These are phyloP conservation scores for Podospora tetraspora DNA, from an alignment of 495 filamentous ascomycete genomes.

Conservation along the genomic window DNA sequence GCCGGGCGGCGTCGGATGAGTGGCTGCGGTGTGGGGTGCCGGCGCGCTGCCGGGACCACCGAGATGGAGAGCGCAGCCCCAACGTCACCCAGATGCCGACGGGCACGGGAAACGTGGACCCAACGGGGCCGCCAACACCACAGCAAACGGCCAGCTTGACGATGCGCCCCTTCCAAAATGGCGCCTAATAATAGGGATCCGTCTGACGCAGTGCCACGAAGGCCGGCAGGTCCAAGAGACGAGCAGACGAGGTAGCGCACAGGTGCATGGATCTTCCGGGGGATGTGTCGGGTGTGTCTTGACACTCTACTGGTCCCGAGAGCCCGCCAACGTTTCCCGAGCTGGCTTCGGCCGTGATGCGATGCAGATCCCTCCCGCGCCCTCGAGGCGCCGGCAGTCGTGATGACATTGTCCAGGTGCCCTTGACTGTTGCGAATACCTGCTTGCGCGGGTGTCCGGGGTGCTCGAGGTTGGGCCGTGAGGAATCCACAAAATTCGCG, in stretches of 20 bases:
- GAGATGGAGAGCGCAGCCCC: slow-evolving; percentile 25
- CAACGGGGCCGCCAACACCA: slow-evolving; percentile 23
- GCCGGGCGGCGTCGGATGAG: slow-evolving; percentile 13
- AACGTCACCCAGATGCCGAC: slow-evolving; percentile 12
- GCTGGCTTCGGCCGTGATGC: slow-evolving; percentile 17
- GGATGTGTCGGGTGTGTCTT: slow-evolving; percentile 21
- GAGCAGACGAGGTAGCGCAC: slow-evolving; percentile 8
- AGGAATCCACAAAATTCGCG: background rate
- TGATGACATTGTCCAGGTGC: slow-evolving; percentile 1
- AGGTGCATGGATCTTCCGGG: slow-evolving; percentile 25
- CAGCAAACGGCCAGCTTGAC: slow-evolving; percentile 12
- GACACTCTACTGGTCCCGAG: slow-evolving; percentile 14
- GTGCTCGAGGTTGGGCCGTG: background rate
- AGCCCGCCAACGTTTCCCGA: slow-evolving; percentile 17
- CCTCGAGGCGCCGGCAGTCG: background rate
- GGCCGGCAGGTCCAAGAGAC: slow-evolving; percentile 14
- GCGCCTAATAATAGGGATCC: slow-evolving; percentile 29
- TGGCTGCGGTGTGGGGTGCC: slow-evolving; percentile 7
- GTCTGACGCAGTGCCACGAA: slow-evolving; percentile 33
- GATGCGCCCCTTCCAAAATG: slow-evolving; percentile 14
- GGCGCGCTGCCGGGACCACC: slow-evolving; percentile 22
- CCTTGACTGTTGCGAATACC: background rate
- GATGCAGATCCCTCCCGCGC: slow-evolving; percentile 7
- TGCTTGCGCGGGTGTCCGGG: background rate
- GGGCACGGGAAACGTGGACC: slow-evolving; percentile 26